Percentiles rank a stretch among this genome's conserved stretches.
These are phyloP conservation scores for Rhamnella rubrinervis DNA, from an alignment of 331 rosid species.

Conservation along the genomic window DNA sequence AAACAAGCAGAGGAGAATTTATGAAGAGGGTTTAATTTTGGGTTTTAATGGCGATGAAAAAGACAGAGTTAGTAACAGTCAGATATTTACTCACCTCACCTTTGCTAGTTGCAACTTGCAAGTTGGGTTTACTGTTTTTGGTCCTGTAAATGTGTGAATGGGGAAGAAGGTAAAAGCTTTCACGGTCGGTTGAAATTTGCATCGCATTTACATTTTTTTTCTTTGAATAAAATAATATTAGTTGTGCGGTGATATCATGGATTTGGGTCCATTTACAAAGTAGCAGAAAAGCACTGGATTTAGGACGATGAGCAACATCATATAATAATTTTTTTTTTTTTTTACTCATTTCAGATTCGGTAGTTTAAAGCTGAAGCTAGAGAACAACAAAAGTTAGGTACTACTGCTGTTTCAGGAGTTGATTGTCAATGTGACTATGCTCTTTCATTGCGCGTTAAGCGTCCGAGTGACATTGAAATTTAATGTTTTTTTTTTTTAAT, in stretches of 20 bases:
- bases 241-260: no score
- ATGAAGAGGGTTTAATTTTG: not conserved
- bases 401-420: not conserved
- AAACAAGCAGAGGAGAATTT: not conserved
- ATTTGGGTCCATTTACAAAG: no score
- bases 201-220: no score
- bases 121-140: not conserved
- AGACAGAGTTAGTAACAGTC: not conserved
- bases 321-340: no score
- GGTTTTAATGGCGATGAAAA: conserved; percentile 6
- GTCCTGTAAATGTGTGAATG: not conserved
- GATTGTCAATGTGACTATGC: no score
- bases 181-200: no score
- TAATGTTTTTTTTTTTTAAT: no score
- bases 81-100: not conserved
- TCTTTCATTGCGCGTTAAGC: no score
- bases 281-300: no score
- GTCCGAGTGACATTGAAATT: no score
- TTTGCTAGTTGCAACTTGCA: not conserved
- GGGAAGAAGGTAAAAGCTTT: not conserved
- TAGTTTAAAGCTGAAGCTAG: not conserved
- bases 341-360: not conserved
- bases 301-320: no score
- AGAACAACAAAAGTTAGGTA: not conserved
- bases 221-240: no score